Conservation (phyloP, 2,329 filamentous ascomycete genomes). For the Proliferodiscus dingleyae region DNA sequence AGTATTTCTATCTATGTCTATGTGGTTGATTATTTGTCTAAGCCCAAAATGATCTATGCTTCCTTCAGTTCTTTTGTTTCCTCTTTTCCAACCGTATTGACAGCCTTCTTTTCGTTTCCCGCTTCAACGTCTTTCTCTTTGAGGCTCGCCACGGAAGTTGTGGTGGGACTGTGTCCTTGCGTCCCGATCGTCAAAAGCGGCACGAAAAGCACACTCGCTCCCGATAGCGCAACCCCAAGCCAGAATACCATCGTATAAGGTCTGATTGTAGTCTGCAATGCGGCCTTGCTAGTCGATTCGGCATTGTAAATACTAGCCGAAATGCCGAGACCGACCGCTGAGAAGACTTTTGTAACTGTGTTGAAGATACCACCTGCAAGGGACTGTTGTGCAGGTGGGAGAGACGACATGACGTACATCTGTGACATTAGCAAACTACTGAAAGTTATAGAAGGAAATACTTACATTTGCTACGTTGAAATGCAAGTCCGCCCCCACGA, state of each 20-base stretch:
- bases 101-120: not conserved
- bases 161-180: slow-evolving; percentile 36
- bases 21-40: no score
- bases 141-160: not conserved
- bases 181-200: slow-evolving; percentile 49
- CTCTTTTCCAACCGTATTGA: not conserved
- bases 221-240: slow-evolving; percentile 41
- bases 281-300: slow-evolving; percentile 33
- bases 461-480: slow-evolving; percentile 64
- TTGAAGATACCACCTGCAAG: slow-evolving; percentile 66
- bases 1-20: no score
- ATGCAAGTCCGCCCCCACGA: slow-evolving; percentile 62
- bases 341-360: slow-evolving; percentile 50
- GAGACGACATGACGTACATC: slow-evolving; percentile 67
- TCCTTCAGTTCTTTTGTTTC: no score
- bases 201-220: slow-evolving; percentile 40
- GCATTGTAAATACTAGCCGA: slow-evolving; percentile 56
- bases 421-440: slow-evolving; percentile 29
- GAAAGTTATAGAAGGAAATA: slow-evolving; percentile 8
- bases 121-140: not conserved
- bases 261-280: slow-evolving; percentile 26
- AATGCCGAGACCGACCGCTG: slow-evolving; percentile 55
- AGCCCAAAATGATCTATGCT: no score
- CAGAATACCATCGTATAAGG: slow-evolving; percentile 50
- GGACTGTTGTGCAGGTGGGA: slow-evolving; percentile 52